Evolutionary conservation across 2,329 filamentous ascomycete genomes (phyloP).

Genomic region (Sporothrix euskadiensis): DNA sequence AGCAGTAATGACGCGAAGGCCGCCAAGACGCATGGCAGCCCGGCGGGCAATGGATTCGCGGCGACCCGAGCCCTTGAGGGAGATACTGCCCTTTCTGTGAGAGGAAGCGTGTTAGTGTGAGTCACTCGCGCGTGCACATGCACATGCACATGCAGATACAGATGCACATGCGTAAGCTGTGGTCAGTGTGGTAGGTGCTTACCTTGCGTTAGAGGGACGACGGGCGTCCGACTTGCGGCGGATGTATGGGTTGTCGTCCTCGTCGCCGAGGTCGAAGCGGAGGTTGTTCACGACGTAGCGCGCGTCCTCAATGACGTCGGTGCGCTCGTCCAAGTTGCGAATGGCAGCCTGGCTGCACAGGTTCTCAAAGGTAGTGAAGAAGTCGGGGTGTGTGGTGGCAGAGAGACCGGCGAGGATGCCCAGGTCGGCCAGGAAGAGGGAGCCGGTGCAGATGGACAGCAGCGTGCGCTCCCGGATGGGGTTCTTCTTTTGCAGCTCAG

Average conservation of each 20-base stretch:
- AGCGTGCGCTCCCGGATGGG: slow-evolving; percentile 78
- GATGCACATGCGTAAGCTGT: too few relatives aligned
- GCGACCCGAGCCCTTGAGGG: slow-evolving; percentile 71
- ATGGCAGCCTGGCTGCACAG: slow-evolving; percentile 73
- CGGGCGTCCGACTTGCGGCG: slow-evolving; percentile 69
- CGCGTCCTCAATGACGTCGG: slow-evolving; percentile 76
- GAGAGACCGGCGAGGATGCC: slow-evolving; percentile 77
- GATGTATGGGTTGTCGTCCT: slow-evolving; percentile 82
- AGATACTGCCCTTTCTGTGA: slow-evolving; percentile 76
- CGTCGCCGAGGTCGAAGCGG: slow-evolving; percentile 78
- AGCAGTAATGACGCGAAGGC: slow-evolving; percentile 73
- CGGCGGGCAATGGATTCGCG: slow-evolving; percentile 80
- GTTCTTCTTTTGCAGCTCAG: slow-evolving; percentile 77
- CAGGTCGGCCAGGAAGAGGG: slow-evolving; percentile 72
- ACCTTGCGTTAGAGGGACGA: slow-evolving; percentile 63
- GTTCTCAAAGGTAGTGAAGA: slow-evolving; percentile 77
- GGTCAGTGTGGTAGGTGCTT: slow-evolving; percentile 36
- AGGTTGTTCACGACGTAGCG: slow-evolving; percentile 91
- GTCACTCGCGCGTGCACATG: background rate
- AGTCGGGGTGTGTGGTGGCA: slow-evolving; percentile 81
- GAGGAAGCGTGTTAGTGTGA: background rate
- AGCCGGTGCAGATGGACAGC: slow-evolving; percentile 76
- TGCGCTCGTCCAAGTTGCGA: slow-evolving; percentile 70
- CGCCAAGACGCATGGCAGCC: slow-evolving; percentile 70
- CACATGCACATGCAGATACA: background rate